Conservation (phyloP, 1,284 basidiomycete genomes). For the Phylloboletellus chloephorus region DNA sequence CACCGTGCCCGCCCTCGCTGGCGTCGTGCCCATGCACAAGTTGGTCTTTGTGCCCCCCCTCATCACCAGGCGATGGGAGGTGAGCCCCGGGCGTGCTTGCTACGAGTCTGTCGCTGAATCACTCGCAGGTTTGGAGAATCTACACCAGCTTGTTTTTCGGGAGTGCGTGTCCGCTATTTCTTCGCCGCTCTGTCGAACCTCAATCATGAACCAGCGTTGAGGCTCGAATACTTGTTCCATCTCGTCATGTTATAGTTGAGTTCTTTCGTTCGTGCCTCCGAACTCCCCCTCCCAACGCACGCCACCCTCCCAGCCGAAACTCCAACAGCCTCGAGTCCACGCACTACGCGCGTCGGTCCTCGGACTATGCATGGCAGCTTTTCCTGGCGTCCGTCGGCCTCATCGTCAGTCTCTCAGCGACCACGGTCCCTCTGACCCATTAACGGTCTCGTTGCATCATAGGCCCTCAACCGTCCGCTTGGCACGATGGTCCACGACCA, state of each 20-base stretch:
- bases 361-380: conserved; percentile 75
- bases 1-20: conserved; percentile 56
- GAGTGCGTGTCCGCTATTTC: conserved; percentile 38
- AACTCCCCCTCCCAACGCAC: not conserved
- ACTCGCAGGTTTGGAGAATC: conserved; percentile 66
- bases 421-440: conserved; percentile 1
- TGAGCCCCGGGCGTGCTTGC: conserved; percentile 30
- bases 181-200: not conserved
- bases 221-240: conserved; percentile 66
- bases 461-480: conserved; percentile 66
- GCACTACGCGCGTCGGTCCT: conserved; percentile 54
- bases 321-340: conserved; percentile 58
- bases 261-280: conserved; percentile 6
- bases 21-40: conserved; percentile 50
- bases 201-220: conserved; percentile 38
- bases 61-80: conserved; percentile 50
- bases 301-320: conserved; percentile 45
- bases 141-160: conserved; percentile 77
- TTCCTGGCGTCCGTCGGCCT: conserved; percentile 51
- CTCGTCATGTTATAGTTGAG: conserved; percentile 73
- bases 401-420: conserved; percentile 43
- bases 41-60: conserved; percentile 52
- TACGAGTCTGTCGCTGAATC: conserved; percentile 5
- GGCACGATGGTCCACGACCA: conserved; percentile 52
- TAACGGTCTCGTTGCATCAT: conserved; percentile 14